Evolutionary conservation across 768 basidiomycete genomes (phyloP).

Genomic region (Mycena rosella): DNA sequence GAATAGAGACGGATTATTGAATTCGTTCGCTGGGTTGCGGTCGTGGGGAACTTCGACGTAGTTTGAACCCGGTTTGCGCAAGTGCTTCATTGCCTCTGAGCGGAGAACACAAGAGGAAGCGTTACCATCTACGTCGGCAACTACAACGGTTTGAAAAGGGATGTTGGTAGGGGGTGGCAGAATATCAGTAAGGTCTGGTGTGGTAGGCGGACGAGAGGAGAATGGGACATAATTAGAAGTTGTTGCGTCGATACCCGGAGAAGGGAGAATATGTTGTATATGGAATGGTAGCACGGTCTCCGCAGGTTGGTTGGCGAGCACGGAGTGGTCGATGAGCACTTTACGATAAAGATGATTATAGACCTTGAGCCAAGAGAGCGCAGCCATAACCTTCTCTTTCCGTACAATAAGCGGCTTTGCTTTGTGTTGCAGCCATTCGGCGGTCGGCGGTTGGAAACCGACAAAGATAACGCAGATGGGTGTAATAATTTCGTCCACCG

Average conservation of each 20-base stretch:
- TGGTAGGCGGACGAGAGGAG: not conserved
- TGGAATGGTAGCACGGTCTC: too few species aligned
- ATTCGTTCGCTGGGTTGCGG: not conserved
- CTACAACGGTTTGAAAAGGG: constrained; percentile 9
- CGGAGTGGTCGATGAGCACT: too few species aligned
- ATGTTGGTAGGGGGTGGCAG: too few species aligned
- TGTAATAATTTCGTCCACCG: too few species aligned
- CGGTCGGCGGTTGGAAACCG: too few species aligned
- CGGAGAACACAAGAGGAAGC: not conserved
- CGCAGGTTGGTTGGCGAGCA: too few species aligned
- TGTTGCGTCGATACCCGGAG: not conserved
- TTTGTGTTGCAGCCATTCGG: too few species aligned
- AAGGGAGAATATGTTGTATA: not conserved
- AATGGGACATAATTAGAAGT: not conserved
- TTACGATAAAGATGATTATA: too few species aligned
- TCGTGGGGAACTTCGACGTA: constrained; percentile 5
- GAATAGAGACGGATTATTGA: constrained; percentile 4
- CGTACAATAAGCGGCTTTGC: too few species aligned
- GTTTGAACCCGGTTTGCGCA: not conserved
- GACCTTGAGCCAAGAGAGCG: too few species aligned
- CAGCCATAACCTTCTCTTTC: too few species aligned
- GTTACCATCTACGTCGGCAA: not conserved
- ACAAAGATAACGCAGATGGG: too few species aligned
- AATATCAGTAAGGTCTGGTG: not conserved
- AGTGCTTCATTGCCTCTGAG: not conserved